These are phyloP conservation scores for Fusarium bulbicola DNA, from an alignment of 2,329 filamentous ascomycete species.

Conservation along the genomic window DNA sequence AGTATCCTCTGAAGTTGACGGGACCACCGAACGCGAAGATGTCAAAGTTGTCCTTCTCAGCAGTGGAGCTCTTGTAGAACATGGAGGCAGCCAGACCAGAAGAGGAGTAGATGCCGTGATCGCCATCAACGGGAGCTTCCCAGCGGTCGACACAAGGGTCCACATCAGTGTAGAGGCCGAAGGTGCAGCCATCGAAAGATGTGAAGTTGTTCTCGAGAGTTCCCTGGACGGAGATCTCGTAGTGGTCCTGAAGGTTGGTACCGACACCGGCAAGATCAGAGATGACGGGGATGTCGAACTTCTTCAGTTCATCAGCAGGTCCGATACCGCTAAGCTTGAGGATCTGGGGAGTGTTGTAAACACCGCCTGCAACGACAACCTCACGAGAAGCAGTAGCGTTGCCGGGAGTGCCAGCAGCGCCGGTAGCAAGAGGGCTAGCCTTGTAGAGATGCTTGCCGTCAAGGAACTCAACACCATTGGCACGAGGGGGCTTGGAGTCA, in stretches of 20 bases:
- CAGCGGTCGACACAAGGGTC: conserved; percentile 52
- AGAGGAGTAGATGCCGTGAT: conserved; percentile 51
- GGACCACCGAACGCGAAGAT: conserved; percentile 65
- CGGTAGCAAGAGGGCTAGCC: conserved; percentile 24
- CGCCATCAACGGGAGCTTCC: conserved; percentile 39
- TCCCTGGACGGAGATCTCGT: conserved; percentile 50
- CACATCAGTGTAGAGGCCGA: conserved; percentile 38
- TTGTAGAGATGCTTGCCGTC: conserved; percentile 39
- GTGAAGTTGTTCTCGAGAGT: conserved; percentile 39
- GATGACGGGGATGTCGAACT: conserved; percentile 56
- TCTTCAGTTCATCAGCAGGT: conserved; percentile 51
- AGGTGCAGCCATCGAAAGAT: conserved; percentile 45
- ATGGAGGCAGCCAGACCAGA: conserved; percentile 63
- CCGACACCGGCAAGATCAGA: conserved; percentile 64
- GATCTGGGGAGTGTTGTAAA: conserved; percentile 61
- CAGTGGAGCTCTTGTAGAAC: conserved; percentile 46
- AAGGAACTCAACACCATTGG: conserved; percentile 47
- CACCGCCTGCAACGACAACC: conserved; percentile 60
- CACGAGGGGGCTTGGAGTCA: conserved; percentile 41
- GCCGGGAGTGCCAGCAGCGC: conserved; percentile 10
- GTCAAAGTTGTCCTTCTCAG: conserved; percentile 55
- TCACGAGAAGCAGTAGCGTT: conserved; percentile 49
- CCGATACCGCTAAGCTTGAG: conserved; percentile 63
- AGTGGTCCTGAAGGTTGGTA: conserved; percentile 66
- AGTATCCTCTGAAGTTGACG: conserved; percentile 65